Conservation (phyloP, 1,284 basidiomycete genomes). For the Kwoniella shivajii region DNA sequence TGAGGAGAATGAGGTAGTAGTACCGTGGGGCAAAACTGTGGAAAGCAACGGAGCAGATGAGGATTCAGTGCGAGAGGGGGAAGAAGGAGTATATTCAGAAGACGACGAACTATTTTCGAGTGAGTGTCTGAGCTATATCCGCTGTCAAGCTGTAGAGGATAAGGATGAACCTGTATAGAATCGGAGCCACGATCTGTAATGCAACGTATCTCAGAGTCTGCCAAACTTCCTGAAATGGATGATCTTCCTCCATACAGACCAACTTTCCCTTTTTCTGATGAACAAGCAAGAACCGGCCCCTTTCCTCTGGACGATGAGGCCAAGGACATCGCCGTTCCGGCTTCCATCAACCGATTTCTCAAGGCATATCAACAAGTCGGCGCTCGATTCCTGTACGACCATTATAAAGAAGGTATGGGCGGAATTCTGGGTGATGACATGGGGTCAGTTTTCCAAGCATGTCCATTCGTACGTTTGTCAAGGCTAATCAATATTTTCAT, state of each 20-base stretch:
- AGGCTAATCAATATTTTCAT: not conserved
- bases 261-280: constrained; percentile 17
- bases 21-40: constrained; percentile 9
- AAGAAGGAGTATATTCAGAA: constrained; percentile 31
- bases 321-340: constrained; percentile 47
- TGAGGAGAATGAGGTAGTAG: constrained; percentile 16
- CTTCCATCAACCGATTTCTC: constrained; percentile 56
- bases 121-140: constrained; percentile 3
- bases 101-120: constrained; percentile 25
- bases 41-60: not conserved
- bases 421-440: constrained; percentile 59
- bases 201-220: not conserved
- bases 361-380: constrained; percentile 57
- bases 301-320: constrained; percentile 28
- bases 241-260: constrained; percentile 29
- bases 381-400: constrained; percentile 55
- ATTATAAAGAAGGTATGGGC: constrained; percentile 53
- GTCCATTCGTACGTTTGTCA: too few species aligned
- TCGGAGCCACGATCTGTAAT: too few species aligned
- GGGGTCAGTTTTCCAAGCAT: constrained; percentile 50
- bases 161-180: too few species aligned
- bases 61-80: not conserved
- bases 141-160: too few species aligned
- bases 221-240: not conserved
- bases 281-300: constrained; percentile 26